Evolutionary conservation across 352 stramenopile species (phyloP).

Genomic region (Phytophthora fragariaefolia): DNA sequence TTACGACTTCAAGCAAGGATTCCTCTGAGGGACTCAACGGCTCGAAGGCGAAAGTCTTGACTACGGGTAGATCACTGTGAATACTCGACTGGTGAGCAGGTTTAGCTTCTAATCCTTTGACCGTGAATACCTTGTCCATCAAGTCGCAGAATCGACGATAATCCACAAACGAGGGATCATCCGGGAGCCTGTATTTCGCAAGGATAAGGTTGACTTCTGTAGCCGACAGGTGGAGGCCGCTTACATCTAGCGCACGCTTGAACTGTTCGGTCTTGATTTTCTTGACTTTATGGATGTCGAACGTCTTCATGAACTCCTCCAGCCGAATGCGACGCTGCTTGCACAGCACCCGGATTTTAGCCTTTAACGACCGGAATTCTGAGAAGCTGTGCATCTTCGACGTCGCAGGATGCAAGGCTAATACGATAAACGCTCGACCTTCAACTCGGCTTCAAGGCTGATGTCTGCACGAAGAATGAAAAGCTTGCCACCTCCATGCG

Average conservation of each 20-base stretch:
- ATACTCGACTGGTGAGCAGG: slow-evolving; percentile 41
- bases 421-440: too few species aligned
- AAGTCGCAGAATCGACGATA: slow-evolving; percentile 86
- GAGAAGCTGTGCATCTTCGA: slow-evolving; percentile 67
- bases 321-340: slow-evolving; percentile 85
- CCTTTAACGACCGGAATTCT: slow-evolving; percentile 84
- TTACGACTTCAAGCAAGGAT: slow-evolving; percentile 43
- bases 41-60: slow-evolving; percentile 47
- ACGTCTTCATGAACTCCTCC: slow-evolving; percentile 91
- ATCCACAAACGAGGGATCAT: slow-evolving; percentile 73
- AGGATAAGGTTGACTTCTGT: slow-evolving; percentile 66
- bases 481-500: not conserved
- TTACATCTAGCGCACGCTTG: slow-evolving; percentile 79
- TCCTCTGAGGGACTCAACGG: slow-evolving; percentile 44
- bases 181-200: slow-evolving; percentile 66
- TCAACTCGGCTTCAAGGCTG: not conserved
- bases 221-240: slow-evolving; percentile 63
- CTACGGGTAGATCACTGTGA: slow-evolving; percentile 32
- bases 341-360: slow-evolving; percentile 78
- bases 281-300: slow-evolving; percentile 85
- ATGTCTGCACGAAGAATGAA: slow-evolving; percentile 6
- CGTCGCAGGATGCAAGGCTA: too few species aligned
- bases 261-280: slow-evolving; percentile 86
- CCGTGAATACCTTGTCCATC: slow-evolving; percentile 86
- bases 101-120: slow-evolving; percentile 79